Evolutionary conservation across 306 rosid species (phyloP).

Genomic region (Rosa multiflora): DNA sequence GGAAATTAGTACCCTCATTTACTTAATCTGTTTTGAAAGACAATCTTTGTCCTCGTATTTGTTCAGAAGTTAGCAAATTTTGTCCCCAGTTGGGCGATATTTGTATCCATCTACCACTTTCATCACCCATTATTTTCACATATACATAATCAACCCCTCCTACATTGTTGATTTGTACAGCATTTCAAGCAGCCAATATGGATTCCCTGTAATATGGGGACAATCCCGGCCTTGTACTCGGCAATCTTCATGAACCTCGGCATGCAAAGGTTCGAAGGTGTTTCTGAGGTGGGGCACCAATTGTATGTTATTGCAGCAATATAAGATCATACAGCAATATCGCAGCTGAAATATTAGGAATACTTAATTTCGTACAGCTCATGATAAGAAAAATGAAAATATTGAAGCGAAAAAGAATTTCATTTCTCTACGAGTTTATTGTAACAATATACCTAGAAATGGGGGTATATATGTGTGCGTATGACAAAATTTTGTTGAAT

Average conservation of each 20-base stretch:
- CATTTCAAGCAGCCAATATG: slow-evolving; percentile 3
- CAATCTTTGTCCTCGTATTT: not conserved
- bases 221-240: slow-evolving; percentile 6
- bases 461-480: not conserved
- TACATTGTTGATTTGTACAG: not conserved
- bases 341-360: not conserved
- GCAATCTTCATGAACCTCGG: slow-evolving; percentile 24
- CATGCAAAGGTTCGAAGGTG: slow-evolving; percentile 5
- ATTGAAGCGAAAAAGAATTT: not conserved
- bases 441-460: not conserved
- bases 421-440: not conserved
- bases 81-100: slow-evolving; percentile 7
- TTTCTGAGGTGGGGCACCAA: slow-evolving; percentile 1
- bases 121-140: not conserved
- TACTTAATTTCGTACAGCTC: too few species aligned
- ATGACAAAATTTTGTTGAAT: not conserved
- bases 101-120: not conserved
- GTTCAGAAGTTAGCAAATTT: slow-evolving; percentile 12
- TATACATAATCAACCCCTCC: not conserved
- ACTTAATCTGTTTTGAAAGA: too few species aligned
- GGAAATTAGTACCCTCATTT: too few species aligned
- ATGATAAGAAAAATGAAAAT: too few species aligned
- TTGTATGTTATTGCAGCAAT: not conserved
- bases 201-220: slow-evolving; percentile 2
- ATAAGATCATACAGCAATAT: not conserved